A percentile compares a stretch with the other conserved stretches of the same genome.
phyloP scores from a whole-genome alignment of 139 green algal species.

The Haematococcus lacustris region DNA sequence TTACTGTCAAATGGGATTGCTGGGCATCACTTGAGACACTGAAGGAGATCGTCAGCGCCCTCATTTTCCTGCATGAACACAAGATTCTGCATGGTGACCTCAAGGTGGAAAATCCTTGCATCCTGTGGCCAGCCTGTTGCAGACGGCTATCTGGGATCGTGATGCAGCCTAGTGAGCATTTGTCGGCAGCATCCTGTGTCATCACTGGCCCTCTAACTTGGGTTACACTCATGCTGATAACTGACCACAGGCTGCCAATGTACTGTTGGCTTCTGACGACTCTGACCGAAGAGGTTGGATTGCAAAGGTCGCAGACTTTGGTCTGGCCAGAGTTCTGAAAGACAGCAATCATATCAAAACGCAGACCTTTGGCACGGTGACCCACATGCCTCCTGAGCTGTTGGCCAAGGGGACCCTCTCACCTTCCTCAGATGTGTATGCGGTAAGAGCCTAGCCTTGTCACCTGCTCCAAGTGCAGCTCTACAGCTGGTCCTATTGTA shows the following conservation, averaged over 20 bases:
- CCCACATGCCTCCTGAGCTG: constrained; percentile 39
- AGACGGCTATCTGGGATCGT: no score
- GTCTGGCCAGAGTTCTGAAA: constrained; percentile 35
- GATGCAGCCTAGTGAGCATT: no score
- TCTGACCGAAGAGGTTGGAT: constrained; percentile 36
- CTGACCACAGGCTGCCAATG: constrained; percentile 44
- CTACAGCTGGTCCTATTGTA: no score
- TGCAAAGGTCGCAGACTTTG: constrained; percentile 53
- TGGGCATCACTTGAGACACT: constrained; percentile 28
- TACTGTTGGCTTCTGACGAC: constrained; percentile 38
- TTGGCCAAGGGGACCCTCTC: constrained; percentile 27
- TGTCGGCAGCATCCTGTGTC: no score
- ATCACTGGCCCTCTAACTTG: no score
- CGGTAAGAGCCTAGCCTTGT: no score
- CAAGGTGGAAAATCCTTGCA: no score
- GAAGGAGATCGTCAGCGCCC: constrained; percentile 27
- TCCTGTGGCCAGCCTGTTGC: no score
- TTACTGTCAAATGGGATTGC: constrained; percentile 23
- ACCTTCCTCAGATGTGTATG: constrained; percentile 43
- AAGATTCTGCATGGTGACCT: constrained; percentile 60
- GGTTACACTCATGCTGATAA: no score
- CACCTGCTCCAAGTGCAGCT: no score
- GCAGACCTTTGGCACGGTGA: constrained; percentile 52
- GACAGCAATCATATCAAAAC: constrained; percentile 49
- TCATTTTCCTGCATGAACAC: constrained; percentile 52